Conservation (phyloP, 495 filamentous ascomycete genomes). For the Hyaloscypha finlandica region DNA sequence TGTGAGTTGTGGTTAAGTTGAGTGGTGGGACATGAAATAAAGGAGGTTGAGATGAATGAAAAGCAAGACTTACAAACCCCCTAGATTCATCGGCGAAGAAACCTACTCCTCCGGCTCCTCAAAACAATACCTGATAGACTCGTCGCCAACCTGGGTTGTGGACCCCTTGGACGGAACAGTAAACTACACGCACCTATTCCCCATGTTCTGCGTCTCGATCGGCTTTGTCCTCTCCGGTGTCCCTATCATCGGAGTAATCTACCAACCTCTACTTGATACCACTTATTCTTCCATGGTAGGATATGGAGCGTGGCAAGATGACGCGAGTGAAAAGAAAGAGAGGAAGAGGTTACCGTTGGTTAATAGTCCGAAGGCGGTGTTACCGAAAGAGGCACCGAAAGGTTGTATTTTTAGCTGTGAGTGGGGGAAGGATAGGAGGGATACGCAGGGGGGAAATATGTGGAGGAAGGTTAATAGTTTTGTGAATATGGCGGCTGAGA, state of each 20-base stretch:
- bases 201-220: conserved; percentile 73
- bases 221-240: conserved; percentile 54
- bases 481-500: conserved; percentile 67
- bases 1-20: not conserved
- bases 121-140: conserved; percentile 60
- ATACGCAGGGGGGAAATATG: conserved; percentile 61
- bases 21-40: not conserved
- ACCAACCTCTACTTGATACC: conserved; percentile 64
- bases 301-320: conserved; percentile 55
- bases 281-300: conserved; percentile 63
- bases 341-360: conserved; percentile 58
- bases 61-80: not conserved
- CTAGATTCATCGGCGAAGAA: conserved; percentile 72
- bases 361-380: conserved; percentile 55
- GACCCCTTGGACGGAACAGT: conserved; percentile 73
- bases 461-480: conserved; percentile 69
- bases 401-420: conserved; percentile 71
- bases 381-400: conserved; percentile 62
- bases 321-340: conserved; percentile 44
- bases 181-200: conserved; percentile 72
- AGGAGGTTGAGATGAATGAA: not conserved
- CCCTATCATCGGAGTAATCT: conserved; percentile 65
- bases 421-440: conserved; percentile 71
- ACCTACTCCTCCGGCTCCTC: conserved; percentile 60
- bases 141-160: conserved; percentile 67